Evolutionary conservation across 148 eudicot species (phyloP), one percentile per base, ranked within the genome.

Genomic region (Limonium bicolor): DNA sequence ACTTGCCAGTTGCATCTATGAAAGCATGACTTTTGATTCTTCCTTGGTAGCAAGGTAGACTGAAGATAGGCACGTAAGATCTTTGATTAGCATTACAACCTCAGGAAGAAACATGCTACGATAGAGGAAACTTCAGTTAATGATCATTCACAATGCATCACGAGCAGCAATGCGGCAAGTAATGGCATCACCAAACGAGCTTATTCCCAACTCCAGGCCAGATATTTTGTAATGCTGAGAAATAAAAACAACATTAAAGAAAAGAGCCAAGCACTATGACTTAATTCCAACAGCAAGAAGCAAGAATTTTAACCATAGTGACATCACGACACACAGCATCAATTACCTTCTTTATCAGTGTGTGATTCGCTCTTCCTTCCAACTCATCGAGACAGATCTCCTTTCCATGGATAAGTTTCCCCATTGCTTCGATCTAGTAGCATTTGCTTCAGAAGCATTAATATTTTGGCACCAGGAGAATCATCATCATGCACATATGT

Each of bases 121-220:
- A n/a, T n/a, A n/a, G n/a, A n/a, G n/a, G n/a, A n/a, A n/a, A n/a
- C n/a, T n/a, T n/a, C n/a, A n/a, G n/a, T n/a, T n/a, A n/a, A n/a
- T n/a, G n/a, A n/a, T n/a, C n/a, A n/a, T 25, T 64, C 40, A 88
- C 43, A 88, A 65, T n/a, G 96, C 80, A 63, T 83, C 96, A 6
- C 94, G 77, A 34, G 81, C 73, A 55, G 94, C 94, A 68, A 88
- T 77, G 41, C 94, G 66, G 70, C 96, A 83, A 22, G 76, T 63
- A 59, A 83, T 80, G 27, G 96, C 90, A 61, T 88, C 96, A 22
- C 71, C 73, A 16, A 83, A 67, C 4, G 94, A 55, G 15, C 94
- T 78, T 51, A 88, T 58, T 17, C 64, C 81, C 43, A 83, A 47
- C 68, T 83, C 96, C 34, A 25, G 54, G 9, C 49, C 64, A 8